Conservation (phyloP, 352 stramenopile genomes). For the Globisporangium apiculatum region DNA sequence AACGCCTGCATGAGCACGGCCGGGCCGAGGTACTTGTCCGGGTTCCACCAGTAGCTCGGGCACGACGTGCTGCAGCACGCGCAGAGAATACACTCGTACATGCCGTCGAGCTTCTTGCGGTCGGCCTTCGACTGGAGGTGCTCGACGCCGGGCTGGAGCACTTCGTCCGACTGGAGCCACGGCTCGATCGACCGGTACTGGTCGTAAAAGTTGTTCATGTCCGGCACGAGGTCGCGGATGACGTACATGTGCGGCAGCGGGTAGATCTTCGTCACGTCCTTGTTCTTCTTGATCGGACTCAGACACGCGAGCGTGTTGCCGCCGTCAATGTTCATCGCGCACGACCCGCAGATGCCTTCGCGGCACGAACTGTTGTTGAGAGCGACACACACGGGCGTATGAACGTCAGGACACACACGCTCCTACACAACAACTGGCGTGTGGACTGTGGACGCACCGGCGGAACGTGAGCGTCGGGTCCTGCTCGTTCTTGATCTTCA, state of each 20-base stretch:
- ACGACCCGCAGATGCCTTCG: conserved; percentile 99
- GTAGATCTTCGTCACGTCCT: conserved; percentile 96
- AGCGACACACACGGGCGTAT: background rate
- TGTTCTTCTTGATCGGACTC: conserved; percentile 93
- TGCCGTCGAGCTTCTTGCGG: conserved; percentile 98
- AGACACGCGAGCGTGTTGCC: conserved; percentile 98
- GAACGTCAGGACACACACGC: conserved; percentile 1
- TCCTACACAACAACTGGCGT: too few relatives aligned
- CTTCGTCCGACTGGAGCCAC: conserved; percentile 95
- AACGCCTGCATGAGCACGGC: conserved; percentile 94
- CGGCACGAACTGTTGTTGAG: conserved; percentile 86
- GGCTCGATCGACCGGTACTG: conserved; percentile 98
- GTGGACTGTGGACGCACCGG: conserved; percentile 28
- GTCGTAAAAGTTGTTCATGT: conserved; percentile 99
- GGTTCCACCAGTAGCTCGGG: conserved; percentile 99
- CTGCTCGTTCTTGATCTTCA: conserved; percentile 99
- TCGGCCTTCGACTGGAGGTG: conserved; percentile 92
- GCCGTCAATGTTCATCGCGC: conserved; percentile 99
- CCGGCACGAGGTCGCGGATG: conserved; percentile 97
- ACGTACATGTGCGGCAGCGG: conserved; percentile 99
- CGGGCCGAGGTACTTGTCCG: conserved; percentile 92
- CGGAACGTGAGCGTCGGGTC: conserved; percentile 98
- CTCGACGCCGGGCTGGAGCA: conserved; percentile 84
- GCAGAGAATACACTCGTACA: conserved; percentile 99
- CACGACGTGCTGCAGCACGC: conserved; percentile 98